Evolutionary conservation across 2,329 filamentous ascomycete species (phyloP).

Genomic region (Trichoderma harzianum): DNA sequence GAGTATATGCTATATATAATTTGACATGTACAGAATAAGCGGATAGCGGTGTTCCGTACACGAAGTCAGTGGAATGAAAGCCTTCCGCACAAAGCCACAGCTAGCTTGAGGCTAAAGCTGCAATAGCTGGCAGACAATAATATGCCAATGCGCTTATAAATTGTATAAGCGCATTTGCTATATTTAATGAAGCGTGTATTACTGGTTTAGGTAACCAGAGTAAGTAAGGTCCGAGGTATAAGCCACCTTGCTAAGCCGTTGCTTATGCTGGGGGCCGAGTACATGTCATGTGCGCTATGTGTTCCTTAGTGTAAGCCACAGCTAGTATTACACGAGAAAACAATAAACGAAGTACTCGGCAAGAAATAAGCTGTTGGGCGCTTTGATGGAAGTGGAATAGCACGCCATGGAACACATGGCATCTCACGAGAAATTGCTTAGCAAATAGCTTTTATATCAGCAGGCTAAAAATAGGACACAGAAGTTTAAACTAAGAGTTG

Average conservation of each 20-base stretch:
- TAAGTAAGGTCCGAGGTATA: not conserved
- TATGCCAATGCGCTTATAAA: not conserved
- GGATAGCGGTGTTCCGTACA: not conserved
- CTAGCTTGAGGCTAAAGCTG: slow-evolving; percentile 24
- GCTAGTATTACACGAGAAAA: not conserved
- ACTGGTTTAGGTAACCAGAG: not conserved
- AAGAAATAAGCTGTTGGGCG: not conserved
- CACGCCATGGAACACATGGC: not conserved
- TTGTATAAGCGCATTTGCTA: not conserved
- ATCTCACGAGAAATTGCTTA: not conserved
- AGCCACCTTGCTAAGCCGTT: not conserved
- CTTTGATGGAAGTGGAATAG: not conserved
- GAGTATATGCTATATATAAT: not conserved
- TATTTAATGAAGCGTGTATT: not conserved
- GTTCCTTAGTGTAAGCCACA: not conserved
- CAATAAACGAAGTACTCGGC: not conserved
- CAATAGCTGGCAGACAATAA: slow-evolving; percentile 9
- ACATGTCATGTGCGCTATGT: not conserved
- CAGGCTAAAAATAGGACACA: not conserved
- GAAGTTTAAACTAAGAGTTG: not conserved
- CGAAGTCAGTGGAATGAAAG: not conserved
- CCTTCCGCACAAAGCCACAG: slow-evolving; percentile 19
- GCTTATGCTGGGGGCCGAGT: not conserved
- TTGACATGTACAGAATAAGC: not conserved
- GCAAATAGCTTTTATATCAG: not conserved